A percentile compares a stretch with the other conserved stretches of the same genome.
Evolutionary conservation across 768 basidiomycete species (phyloP).

Genomic region (Mycena galericulata): DNA sequence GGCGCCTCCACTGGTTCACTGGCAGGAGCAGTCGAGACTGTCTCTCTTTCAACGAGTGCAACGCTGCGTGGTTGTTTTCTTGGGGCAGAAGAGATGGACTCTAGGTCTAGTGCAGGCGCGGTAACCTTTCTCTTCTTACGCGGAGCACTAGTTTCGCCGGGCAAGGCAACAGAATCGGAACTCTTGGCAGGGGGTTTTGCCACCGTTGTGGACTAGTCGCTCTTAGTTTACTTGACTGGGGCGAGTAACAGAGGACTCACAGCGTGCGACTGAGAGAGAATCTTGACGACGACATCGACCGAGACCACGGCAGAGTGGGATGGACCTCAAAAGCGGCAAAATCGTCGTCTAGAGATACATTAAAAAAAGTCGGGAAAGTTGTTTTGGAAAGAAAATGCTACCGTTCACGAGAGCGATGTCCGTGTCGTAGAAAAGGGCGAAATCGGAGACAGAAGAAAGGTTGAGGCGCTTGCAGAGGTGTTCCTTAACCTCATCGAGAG

Average conservation of each 20-base stretch:
- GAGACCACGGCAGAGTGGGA: slow-evolving; percentile 46
- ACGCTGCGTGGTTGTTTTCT: slow-evolving; percentile 13
- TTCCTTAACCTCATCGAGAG: slow-evolving; percentile 67
- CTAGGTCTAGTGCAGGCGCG: background rate
- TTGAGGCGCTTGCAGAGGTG: slow-evolving; percentile 73
- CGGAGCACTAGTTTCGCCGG: background rate
- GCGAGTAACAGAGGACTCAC: slow-evolving; percentile 12
- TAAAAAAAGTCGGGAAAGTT: slow-evolving; percentile 15
- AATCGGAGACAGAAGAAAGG: slow-evolving; percentile 51
- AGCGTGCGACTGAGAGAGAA: slow-evolving; percentile 7
- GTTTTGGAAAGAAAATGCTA: slow-evolving; percentile 43
- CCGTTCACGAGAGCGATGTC: slow-evolving; percentile 84
- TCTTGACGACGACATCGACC: slow-evolving; percentile 53
- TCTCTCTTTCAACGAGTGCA: background rate
- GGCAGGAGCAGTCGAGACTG: background rate
- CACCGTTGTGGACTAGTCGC: background rate
- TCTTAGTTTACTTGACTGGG: background rate
- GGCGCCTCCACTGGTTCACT: background rate
- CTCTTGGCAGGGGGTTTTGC: background rate
- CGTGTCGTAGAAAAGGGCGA: slow-evolving; percentile 67
- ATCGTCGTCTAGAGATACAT: slow-evolving; percentile 70
- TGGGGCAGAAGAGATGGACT: slow-evolving; percentile 7
- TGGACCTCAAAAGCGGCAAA: slow-evolving; percentile 77
- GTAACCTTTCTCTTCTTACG: slow-evolving; percentile 25
- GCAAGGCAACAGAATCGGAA: background rate